Base-by-base conservation (phyloP, 2,329 filamentous ascomycete genomes). In the Lecanicillium sp. region DNA sequence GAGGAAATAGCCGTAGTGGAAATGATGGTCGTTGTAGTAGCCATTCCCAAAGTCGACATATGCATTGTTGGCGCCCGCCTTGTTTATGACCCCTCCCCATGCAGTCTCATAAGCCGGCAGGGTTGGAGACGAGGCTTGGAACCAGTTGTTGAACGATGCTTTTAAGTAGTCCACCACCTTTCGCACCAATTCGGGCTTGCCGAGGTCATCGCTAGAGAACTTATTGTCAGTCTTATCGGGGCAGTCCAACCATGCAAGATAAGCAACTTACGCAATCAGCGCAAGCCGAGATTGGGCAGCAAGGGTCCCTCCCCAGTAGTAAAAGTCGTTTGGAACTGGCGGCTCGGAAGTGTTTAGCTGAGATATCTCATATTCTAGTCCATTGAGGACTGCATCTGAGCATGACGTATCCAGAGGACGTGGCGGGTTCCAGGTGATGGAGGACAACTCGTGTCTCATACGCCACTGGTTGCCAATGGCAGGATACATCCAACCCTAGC, bases 1-100 rank as follows among this genome's bases (percentile, higher is more conserved):
- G 9, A 54, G 41, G 32, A 49, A 50, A 28, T 55, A 55, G 17
- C 51, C 52, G 30, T 52, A 55, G 39, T 55, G 52, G 44, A 55
- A 55, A 36, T 55, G 51, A 33, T 55, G 53, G 28, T 55, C 53
- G 43, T 55, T 55, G 43, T 54, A 54, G 30, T 45, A 51, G 6
- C 45, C 47, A 31, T 55, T 55, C 13, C 53, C 52, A 40, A 52
- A 55, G 37, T 55, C 53, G 15, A 49, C 39, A 8, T 42, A 42
- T 17, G 42, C 29, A 27, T 51, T 48, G 12, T 29, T 39, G 5
- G 42, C 40, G 10, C 49, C 49, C 10, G 46, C 49, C 36, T 46
- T 49, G 42, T 45, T 40, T 33, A 52, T 39, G 15, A 54, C 38
- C 31, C 50, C 51, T 4, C 49, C 49, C 51, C 51, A 53, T 6